These are phyloP conservation scores for Conringia planisiliqua DNA, from an alignment of 345 rosid genomes.

Conservation along the genomic window DNA sequence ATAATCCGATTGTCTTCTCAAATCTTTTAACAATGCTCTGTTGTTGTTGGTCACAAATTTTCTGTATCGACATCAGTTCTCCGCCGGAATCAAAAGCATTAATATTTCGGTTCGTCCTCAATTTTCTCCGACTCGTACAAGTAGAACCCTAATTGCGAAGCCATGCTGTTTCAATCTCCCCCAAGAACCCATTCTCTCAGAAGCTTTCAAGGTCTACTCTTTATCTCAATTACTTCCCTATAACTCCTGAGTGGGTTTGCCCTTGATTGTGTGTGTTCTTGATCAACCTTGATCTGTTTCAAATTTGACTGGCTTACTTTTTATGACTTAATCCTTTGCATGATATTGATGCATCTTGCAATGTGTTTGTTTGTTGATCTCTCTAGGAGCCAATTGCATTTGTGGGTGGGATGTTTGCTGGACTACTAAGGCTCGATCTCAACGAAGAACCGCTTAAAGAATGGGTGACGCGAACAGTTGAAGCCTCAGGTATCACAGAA, in stretches of 20 bases:
- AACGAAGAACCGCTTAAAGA: conserved; percentile 37
- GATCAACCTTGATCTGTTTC: not conserved
- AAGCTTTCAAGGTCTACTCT: conserved; percentile 32
- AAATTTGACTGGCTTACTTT: not conserved
- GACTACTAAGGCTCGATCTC: conserved; percentile 34
- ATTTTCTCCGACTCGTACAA: conserved; percentile 11
- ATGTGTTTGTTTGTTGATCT: not conserved
- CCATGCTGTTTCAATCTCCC: conserved; percentile 36
- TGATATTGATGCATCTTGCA: not conserved
- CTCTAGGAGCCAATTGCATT: conserved; percentile 41
- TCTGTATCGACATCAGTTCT: conserved; percentile 7
- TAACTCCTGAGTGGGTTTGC: not conserved
- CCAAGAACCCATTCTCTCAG: conserved; percentile 36
- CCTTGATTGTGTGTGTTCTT: not conserved
- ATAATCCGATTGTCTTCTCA: not conserved
- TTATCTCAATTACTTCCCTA: not conserved
- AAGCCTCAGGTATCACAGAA: conserved; percentile 34
- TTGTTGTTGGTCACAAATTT: conserved; percentile 1
- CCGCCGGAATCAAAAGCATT: conserved; percentile 13
- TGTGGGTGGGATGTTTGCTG: conserved; percentile 41
- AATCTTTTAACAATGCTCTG: not conserved
- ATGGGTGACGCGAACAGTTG: conserved; percentile 36
- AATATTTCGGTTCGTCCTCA: not conserved
- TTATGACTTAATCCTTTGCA: not conserved
- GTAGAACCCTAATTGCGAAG: conserved; percentile 23